Conservation (phyloP, 352 stramenopile genomes). For the Phytophthora cryptogea region DNA sequence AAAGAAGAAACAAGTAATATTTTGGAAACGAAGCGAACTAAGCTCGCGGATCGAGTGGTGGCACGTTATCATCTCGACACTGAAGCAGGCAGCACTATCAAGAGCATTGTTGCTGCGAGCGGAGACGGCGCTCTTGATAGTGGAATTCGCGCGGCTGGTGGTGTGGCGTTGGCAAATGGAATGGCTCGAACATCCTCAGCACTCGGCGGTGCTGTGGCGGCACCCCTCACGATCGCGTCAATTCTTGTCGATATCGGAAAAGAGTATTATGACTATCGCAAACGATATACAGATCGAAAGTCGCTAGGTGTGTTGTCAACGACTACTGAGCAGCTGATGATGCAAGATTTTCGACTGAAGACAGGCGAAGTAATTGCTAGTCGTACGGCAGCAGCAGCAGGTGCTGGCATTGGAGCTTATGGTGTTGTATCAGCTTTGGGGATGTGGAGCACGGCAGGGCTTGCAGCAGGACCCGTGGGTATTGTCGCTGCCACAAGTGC, state of each 20-base stretch:
- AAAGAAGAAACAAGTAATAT: constrained; percentile 39
- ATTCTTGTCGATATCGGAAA: constrained; percentile 89
- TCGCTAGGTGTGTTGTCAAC: constrained; percentile 65
- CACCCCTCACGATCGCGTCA: constrained; percentile 78
- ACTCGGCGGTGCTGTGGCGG: constrained; percentile 66
- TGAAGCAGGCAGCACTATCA: constrained; percentile 40
- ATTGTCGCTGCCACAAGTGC: constrained; percentile 78
- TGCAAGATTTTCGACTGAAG: constrained; percentile 83
- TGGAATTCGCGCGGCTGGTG: constrained; percentile 75
- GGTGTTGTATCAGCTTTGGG: constrained; percentile 67
- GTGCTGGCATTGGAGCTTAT: constrained; percentile 77
- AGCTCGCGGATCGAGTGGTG: constrained; percentile 67
- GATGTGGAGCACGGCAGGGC: constrained; percentile 82
- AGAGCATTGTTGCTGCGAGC: constrained; percentile 59
- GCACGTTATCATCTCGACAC: constrained; percentile 52
- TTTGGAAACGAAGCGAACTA: constrained; percentile 60
- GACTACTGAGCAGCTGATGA: constrained; percentile 81
- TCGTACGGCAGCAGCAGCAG: constrained; percentile 73
- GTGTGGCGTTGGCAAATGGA: constrained; percentile 75
- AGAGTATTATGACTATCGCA: constrained; percentile 85
- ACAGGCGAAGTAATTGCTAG: constrained; percentile 81
- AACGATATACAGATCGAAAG: constrained; percentile 75
- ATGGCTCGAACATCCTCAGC: constrained; percentile 64
- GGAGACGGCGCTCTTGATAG: constrained; percentile 84
- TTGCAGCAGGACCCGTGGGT: constrained; percentile 71